These are phyloP conservation scores for Aureobasidium sp. DNA, from an alignment of 2,329 filamentous ascomycete species.

Conservation along the genomic window DNA sequence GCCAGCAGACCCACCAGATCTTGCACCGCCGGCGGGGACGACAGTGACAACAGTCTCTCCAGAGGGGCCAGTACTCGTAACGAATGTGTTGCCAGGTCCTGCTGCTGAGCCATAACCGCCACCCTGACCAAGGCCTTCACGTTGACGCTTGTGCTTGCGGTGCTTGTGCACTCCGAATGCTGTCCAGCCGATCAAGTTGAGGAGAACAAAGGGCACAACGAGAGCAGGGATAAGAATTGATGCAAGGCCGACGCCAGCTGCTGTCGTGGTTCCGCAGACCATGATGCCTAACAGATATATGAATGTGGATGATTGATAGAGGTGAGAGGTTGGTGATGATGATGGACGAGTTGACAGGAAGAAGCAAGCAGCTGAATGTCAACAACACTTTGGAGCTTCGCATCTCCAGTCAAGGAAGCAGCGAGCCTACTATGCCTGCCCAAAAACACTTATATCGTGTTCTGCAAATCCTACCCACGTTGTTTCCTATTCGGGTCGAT, in stretches of 20 bases:
- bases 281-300: not conserved
- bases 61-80: not conserved
- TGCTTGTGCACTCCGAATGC: not conserved
- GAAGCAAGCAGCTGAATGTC: not conserved
- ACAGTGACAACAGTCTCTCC: not conserved
- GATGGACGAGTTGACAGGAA: not conserved
- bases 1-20: not conserved
- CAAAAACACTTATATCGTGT: not conserved
- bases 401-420: not conserved
- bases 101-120: not conserved
- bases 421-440: not conserved
- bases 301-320: not conserved
- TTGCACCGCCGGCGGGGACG: not conserved
- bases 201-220: not conserved
- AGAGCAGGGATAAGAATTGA: not conserved
- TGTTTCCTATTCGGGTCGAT: not conserved
- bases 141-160: not conserved
- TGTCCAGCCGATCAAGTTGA: not conserved
- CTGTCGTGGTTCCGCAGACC: not conserved
- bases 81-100: not conserved
- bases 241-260: not conserved
- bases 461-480: not conserved
- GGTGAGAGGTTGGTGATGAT: not conserved
- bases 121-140: not conserved
- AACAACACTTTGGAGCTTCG: not conserved